Conservation (phyloP, 1,139 yeast genomes). For the Barnettozyma hawaiiensis region DNA sequence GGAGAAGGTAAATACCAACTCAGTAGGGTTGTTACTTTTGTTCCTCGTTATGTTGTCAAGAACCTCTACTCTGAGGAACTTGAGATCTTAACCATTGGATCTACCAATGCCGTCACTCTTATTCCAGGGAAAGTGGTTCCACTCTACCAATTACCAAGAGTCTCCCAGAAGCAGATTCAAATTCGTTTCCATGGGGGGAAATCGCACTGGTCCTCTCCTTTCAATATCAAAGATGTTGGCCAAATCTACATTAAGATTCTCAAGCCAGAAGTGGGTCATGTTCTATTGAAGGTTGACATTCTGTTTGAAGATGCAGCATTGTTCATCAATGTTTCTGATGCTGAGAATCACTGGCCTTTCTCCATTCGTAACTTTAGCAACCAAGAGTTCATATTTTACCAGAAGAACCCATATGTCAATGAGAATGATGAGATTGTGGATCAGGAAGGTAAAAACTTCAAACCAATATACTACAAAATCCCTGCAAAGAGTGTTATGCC, state of each 20-base stretch:
- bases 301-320: constrained; percentile 76
- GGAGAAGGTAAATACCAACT: constrained; percentile 84
- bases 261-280: constrained; percentile 59
- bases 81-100: constrained; percentile 65
- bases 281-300: constrained; percentile 65
- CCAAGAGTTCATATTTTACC: constrained; percentile 77
- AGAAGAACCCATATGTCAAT: constrained; percentile 74
- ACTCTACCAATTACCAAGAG: constrained; percentile 53
- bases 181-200: constrained; percentile 52
- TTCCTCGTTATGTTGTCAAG: constrained; percentile 76
- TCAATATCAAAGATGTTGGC: constrained; percentile 78
- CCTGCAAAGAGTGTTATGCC: constrained; percentile 97
- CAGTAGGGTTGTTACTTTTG: constrained; percentile 70
- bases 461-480: constrained; percentile 69
- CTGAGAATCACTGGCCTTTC: constrained; percentile 84
- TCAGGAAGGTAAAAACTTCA: constrained; percentile 37
- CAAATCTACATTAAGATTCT: constrained; percentile 67
- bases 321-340: constrained; percentile 68
- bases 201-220: constrained; percentile 84
- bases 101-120: constrained; percentile 42
- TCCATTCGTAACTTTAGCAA: constrained; percentile 87
- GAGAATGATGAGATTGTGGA: constrained; percentile 56
- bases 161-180: constrained; percentile 29
- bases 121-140: constrained; percentile 52
- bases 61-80: constrained; percentile 56